These are phyloP conservation scores for Ophiocordyceps unilateralis DNA, from an alignment of 2,329 filamentous ascomycete species.

Conservation along the genomic window DNA sequence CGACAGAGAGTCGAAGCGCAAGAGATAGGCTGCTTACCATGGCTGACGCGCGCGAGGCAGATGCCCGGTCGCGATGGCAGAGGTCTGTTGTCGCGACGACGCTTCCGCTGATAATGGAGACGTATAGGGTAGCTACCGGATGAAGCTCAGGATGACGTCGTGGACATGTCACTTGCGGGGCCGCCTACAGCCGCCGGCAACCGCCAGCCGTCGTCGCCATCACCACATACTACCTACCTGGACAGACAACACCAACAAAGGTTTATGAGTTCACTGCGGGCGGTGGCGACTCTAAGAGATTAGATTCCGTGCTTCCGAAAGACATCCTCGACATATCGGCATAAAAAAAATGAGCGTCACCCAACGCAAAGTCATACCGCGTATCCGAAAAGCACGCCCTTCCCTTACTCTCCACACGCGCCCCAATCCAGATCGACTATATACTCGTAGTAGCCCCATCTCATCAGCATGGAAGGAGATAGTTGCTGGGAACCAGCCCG, in stretches of 20 bases:
- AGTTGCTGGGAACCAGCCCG: constrained; percentile 52
- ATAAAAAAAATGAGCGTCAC: not conserved
- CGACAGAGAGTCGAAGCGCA: not conserved
- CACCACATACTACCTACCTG: too few relatives aligned
- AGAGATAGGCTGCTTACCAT: constrained; percentile 2
- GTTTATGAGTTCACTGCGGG: too few relatives aligned
- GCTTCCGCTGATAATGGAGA: too few relatives aligned
- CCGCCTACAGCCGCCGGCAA: too few relatives aligned
- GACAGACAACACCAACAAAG: too few relatives aligned
- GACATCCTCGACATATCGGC: not conserved
- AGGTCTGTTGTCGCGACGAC: too few relatives aligned
- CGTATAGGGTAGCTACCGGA: too few relatives aligned
- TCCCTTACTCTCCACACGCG: not conserved
- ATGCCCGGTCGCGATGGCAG: too few relatives aligned
- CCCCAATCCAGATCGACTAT: not conserved
- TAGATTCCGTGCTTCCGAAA: not conserved
- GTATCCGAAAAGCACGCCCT: not conserved
- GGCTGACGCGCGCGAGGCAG: not conserved
- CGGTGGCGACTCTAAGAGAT: too few relatives aligned
- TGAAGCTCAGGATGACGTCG: too few relatives aligned
- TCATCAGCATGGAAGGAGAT: constrained; percentile 34
- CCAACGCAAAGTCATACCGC: not conserved
- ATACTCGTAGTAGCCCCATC: not conserved
- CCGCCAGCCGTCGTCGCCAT: too few relatives aligned
- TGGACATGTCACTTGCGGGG: too few relatives aligned